phyloP scores from a whole-genome alignment of 1,139 yeast genomes.

The Lodderomyces parapsilosis region DNA sequence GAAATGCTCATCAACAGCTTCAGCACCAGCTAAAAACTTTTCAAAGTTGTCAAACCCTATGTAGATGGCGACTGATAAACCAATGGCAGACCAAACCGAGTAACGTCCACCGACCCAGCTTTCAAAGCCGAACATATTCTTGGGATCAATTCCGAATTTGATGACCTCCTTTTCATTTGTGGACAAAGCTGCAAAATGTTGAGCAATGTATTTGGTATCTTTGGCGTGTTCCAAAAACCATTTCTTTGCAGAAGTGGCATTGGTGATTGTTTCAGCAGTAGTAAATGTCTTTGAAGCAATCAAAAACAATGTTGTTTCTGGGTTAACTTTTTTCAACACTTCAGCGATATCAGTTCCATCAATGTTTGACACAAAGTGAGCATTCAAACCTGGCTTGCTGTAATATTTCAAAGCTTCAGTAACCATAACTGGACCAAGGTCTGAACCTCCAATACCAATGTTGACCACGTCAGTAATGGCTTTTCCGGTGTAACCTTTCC shows the following conservation, averaged over 20 bases:
- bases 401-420: constrained; percentile 95
- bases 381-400: constrained; percentile 70
- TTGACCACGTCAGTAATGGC: constrained; percentile 90
- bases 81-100: constrained; percentile 99
- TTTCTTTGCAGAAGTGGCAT: constrained; percentile 89
- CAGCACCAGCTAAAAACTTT: constrained; percentile 92
- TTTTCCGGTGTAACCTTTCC: constrained; percentile 98
- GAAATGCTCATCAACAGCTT: constrained; percentile 94
- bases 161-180: constrained; percentile 89
- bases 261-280: constrained; percentile 96
- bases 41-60: constrained; percentile 94
- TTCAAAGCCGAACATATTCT: constrained; percentile 97
- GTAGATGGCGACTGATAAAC: constrained; percentile 90
- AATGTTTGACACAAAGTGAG: constrained; percentile 94
- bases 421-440: constrained; percentile 98
- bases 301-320: constrained; percentile 91
- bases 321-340: constrained; percentile 69
- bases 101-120: constrained; percentile 99
- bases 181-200: constrained; percentile 95
- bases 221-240: constrained; percentile 84
- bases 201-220: constrained; percentile 74
- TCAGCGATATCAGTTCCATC: constrained; percentile 98
- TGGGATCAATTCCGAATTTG: constrained; percentile 94
- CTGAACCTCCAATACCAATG: constrained; percentile 99
- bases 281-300: constrained; percentile 98